Percentiles rank a stretch among this genome's conserved stretches.
These are phyloP conservation scores for Kwoniella shivajii DNA, from an alignment of 1,284 basidiomycete genomes.

Conservation along the genomic window DNA sequence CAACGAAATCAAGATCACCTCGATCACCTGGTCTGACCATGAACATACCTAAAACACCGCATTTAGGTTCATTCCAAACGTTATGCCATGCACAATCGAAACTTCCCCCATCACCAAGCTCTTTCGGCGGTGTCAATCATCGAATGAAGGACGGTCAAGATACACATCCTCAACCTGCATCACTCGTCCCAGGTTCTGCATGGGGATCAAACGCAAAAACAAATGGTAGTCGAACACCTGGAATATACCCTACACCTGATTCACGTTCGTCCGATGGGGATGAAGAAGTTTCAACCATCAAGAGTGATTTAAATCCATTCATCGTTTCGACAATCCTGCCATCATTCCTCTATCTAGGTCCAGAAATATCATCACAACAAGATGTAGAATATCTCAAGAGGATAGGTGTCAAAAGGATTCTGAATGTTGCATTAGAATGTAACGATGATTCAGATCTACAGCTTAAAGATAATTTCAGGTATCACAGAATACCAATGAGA, in stretches of 20 bases:
- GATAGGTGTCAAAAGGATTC: constrained; percentile 80
- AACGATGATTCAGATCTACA: constrained; percentile 75
- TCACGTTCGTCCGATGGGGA: constrained; percentile 25
- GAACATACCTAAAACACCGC: constrained; percentile 18
- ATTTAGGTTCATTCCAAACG: constrained; percentile 28
- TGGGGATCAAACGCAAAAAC: background rate
- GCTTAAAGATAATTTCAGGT: constrained; percentile 70
- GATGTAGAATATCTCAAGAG: constrained; percentile 73
- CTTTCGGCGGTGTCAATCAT: constrained; percentile 31
- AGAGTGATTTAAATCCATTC: constrained; percentile 63
- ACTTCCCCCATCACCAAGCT: constrained; percentile 38
- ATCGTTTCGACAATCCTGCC: constrained; percentile 84
- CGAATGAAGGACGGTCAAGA: constrained; percentile 12
- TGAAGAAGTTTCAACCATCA: constrained; percentile 9
- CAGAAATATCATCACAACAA: constrained; percentile 72
- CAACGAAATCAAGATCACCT: background rate
- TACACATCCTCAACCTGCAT: background rate
- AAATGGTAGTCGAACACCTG: background rate
- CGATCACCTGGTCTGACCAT: constrained; percentile 16
- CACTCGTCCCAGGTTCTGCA: constrained; percentile 3
- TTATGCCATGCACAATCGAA: constrained; percentile 31
- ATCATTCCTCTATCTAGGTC: constrained; percentile 85
- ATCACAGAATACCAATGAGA: constrained; percentile 84
- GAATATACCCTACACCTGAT: constrained; percentile 42
- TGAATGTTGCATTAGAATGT: constrained; percentile 91